Evolutionary conservation across 1,284 basidiomycete genomes (phyloP), one percentile per base, ranked within the genome.

Genomic region (Puccinia coronata): DNA sequence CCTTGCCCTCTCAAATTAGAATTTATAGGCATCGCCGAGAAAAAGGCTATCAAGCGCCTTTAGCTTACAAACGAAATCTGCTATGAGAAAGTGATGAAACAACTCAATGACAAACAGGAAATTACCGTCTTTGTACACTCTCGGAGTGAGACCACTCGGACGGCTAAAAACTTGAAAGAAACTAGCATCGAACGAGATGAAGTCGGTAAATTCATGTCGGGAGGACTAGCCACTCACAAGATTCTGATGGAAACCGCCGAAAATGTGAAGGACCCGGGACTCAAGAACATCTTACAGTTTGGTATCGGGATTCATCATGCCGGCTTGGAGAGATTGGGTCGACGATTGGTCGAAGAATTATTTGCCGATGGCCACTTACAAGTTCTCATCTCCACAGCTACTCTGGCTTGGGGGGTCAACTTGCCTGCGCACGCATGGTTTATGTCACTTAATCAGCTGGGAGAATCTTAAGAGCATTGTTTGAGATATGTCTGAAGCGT

Each of bases 61-160:
- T 95, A 98, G 86, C 92, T 98, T 82, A 96, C 95, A 90, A 99
- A 99, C 88, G 96, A 99, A 86, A 96, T 99, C 57, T 97, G 96
- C 86, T 99, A 99, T 88, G 96, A 99, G 87, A 99, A 99, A 88
- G 93, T 97, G 0, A 75, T 81, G 49, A 74, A 75, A 28, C 80
- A 81, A 31, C 72, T 81, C 1, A 39, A 74, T 41, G 87, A 87
- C 72, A 87, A 88, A 83, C 93, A 95, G 83, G 94, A 95, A 85
- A 93, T 92, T 0, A 90, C 99, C 49, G 95, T 99, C 47, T 99
- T 99, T 85, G 95, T 98, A 0, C 97, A 99, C 86, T 99, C 96
- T 69, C 91, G 97, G 79, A 99, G 99, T 87, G 95, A 98, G 88
- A 98, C 97, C 0, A 94, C 94, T 51, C 99, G 99, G 89, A 99